phyloP scores from a whole-genome alignment of 768 basidiomycete species.

The Psilocybe cubensis region DNA sequence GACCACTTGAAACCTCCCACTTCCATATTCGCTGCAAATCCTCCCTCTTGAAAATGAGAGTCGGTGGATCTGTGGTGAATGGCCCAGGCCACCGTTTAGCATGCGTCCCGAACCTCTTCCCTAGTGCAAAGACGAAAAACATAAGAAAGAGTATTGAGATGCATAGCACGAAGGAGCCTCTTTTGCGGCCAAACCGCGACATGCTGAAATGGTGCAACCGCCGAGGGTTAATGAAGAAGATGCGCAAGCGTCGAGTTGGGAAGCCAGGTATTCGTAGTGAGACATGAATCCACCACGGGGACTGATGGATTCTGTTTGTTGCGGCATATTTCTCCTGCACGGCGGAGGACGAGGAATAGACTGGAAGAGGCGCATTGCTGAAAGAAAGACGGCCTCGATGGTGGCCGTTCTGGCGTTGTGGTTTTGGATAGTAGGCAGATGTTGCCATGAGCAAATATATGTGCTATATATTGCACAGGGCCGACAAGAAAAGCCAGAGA shows the following conservation, averaged over 20 bases:
- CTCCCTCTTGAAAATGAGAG: slow-evolving; percentile 73
- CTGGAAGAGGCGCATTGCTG: slow-evolving; percentile 34
- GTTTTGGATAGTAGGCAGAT: slow-evolving; percentile 51
- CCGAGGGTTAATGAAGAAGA: slow-evolving; percentile 63
- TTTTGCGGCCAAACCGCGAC: slow-evolving; percentile 59
- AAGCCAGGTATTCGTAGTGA: slow-evolving; percentile 65
- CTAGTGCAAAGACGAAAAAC: slow-evolving; percentile 63
- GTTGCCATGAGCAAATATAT: slow-evolving; percentile 33
- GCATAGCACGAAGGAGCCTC: slow-evolving; percentile 57
- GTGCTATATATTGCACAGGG: not conserved
- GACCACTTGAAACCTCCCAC: slow-evolving; percentile 94
- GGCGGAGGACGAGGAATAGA: slow-evolving; percentile 43
- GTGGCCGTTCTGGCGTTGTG: slow-evolving; percentile 49
- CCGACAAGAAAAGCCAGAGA: not conserved
- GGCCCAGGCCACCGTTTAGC: slow-evolving; percentile 67
- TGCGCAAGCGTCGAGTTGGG: slow-evolving; percentile 54
- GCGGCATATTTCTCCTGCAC: slow-evolving; percentile 60
- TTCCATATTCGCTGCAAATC: slow-evolving; percentile 92
- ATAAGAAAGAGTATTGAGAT: slow-evolving; percentile 47
- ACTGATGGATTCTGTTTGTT: slow-evolving; percentile 40
- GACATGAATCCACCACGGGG: slow-evolving; percentile 63
- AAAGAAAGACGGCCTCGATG: slow-evolving; percentile 35
- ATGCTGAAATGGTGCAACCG: slow-evolving; percentile 61
- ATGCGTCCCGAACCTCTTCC: slow-evolving; percentile 61
- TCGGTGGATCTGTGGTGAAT: slow-evolving; percentile 61